These are phyloP conservation scores for Paecilomyces variotii DNA, from an alignment of 2,329 filamentous ascomycete genomes.

Conservation along the genomic window DNA sequence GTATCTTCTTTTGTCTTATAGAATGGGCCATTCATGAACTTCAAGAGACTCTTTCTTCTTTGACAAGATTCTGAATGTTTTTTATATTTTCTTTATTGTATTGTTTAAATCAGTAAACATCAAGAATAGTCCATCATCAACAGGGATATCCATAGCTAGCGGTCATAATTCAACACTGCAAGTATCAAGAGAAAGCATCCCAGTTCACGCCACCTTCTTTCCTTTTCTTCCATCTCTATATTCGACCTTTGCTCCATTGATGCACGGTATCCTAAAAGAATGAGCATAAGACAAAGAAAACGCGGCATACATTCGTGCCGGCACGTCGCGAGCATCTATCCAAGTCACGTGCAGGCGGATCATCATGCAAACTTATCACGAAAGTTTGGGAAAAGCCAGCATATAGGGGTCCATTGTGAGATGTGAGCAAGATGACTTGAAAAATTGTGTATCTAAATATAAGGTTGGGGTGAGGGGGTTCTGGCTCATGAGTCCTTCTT, in stretches of 20 bases:
- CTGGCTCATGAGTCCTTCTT: conserved; percentile 21
- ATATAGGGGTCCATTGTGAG: background rate
- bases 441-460: background rate
- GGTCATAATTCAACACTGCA: background rate
- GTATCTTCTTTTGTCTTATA: background rate
- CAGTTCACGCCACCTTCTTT: background rate
- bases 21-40: background rate
- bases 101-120: background rate
- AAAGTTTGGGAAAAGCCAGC: background rate
- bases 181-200: background rate
- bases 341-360: background rate
- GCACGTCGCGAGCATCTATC: background rate
- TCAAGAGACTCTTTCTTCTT: background rate
- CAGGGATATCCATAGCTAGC: background rate
- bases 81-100: background rate
- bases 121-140: background rate
- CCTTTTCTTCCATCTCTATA: background rate
- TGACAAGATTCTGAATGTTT: background rate
- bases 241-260: background rate
- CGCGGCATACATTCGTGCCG: background rate
- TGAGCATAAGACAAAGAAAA: background rate
- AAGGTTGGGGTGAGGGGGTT: background rate
- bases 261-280: background rate
- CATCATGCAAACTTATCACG: background rate
- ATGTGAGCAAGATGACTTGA: conserved; percentile 3